Evolutionary conservation across 2,329 filamentous ascomycete species (phyloP).

Genomic region (Penicillium sp.): DNA sequence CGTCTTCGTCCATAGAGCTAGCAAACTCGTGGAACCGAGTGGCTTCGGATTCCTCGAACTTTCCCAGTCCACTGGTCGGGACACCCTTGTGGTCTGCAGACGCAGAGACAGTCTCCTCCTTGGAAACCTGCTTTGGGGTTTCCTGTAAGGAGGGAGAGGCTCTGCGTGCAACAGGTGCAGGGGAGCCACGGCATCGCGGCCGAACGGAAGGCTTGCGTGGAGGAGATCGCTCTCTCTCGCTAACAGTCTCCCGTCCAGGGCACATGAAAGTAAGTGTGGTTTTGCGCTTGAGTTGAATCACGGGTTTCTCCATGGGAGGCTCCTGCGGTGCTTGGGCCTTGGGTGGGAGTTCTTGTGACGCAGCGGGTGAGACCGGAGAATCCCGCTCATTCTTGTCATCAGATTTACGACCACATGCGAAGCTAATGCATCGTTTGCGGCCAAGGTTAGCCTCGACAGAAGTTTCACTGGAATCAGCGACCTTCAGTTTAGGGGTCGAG

Average conservation of each 20-base stretch:
- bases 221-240: conserved; percentile 29
- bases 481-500: conserved; percentile 22
- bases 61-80: conserved; percentile 37
- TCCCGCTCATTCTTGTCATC: conserved; percentile 40
- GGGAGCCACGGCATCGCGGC: conserved; percentile 39
- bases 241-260: conserved; percentile 36
- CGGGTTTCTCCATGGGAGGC: conserved; percentile 8
- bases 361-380: conserved; percentile 19
- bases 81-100: conserved; percentile 26
- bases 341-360: conserved; percentile 27
- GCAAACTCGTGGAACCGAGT: conserved; percentile 84
- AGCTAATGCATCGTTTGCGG: conserved; percentile 87
- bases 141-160: conserved; percentile 20
- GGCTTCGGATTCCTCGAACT: conserved; percentile 44
- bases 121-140: not conserved
- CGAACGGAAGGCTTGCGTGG: conserved; percentile 23
- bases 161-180: conserved; percentile 38
- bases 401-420: conserved; percentile 74
- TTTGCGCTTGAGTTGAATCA: conserved; percentile 39
- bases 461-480: conserved; percentile 49
- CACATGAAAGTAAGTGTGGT: conserved; percentile 50
- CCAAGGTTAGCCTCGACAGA: conserved; percentile 63
- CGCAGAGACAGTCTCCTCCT: conserved; percentile 13
- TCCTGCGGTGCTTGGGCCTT: conserved; percentile 14
- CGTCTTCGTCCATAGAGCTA: conserved; percentile 73